Evolutionary conservation across 2,329 filamentous ascomycete species (phyloP).

Genomic region (Claviceps quebecensis): DNA sequence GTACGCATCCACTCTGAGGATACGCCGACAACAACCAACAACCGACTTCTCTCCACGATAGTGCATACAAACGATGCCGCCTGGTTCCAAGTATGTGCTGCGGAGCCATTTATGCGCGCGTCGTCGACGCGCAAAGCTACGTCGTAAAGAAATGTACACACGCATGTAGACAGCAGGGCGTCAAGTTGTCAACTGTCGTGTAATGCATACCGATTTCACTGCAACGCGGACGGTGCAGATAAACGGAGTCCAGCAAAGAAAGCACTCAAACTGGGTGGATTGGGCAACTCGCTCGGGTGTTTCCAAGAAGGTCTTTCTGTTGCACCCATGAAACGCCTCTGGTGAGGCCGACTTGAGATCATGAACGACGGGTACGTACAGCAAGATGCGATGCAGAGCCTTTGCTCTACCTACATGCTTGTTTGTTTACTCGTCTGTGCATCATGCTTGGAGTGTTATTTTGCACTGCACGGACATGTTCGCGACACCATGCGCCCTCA

Average conservation of each 20-base stretch:
- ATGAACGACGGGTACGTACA: neutral
- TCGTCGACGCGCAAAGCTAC: neutral
- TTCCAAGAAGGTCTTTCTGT: neutral
- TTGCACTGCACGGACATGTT: neutral
- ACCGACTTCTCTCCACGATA: too few relatives aligned
- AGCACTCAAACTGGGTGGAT: neutral
- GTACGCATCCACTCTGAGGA: too few relatives aligned
- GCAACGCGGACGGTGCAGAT: neutral
- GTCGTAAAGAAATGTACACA: neutral
- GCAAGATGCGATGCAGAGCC: neutral
- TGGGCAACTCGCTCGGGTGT: neutral
- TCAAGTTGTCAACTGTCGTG: neutral
- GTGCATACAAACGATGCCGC: too few relatives aligned
- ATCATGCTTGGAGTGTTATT: neutral
- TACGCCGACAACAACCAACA: too few relatives aligned
- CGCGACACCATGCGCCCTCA: conserved; percentile 1
- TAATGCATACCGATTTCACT: neutral
- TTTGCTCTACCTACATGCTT: neutral
- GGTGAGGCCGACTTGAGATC: neutral
- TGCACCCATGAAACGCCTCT: neutral
- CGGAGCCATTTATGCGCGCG: neutral
- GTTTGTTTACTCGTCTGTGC: neutral
- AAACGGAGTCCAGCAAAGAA: neutral
- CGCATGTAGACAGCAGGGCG: neutral
- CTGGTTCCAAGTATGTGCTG: too few relatives aligned